phyloP scores from a whole-genome alignment of 1,139 yeast species.

The Taiozyma sp. region DNA sequence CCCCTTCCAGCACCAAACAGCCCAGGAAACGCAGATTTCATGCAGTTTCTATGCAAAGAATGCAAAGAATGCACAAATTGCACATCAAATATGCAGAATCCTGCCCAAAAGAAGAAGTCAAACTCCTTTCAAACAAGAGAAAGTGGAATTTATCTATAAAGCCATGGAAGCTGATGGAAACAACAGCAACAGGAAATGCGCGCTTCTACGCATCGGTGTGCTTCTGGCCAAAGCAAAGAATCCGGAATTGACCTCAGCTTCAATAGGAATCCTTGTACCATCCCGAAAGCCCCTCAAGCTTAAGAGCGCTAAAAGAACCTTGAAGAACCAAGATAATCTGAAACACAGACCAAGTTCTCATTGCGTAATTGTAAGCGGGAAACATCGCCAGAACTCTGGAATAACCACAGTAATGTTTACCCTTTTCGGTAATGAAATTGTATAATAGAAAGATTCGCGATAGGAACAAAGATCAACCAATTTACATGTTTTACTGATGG shows the following conservation, averaged over 20 bases:
- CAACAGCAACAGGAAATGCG: too few relatives aligned
- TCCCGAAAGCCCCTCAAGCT: too few relatives aligned
- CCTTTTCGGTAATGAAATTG: background rate
- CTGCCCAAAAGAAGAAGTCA: background rate
- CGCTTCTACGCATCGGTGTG: too few relatives aligned
- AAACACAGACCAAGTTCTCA: too few relatives aligned
- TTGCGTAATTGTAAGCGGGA: too few relatives aligned
- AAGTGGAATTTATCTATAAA: too few relatives aligned
- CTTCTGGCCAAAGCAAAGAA: too few relatives aligned
- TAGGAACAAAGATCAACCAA: background rate
- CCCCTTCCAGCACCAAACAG: background rate
- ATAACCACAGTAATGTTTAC: background rate
- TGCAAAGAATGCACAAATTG: background rate
- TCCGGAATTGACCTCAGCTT: too few relatives aligned
- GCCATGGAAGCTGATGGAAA: background rate
- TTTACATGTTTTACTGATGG: background rate
- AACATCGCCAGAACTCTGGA: too few relatives aligned
- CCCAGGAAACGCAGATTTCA: constrained; percentile 14
- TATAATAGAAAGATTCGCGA: background rate
- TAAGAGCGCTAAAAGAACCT: too few relatives aligned
- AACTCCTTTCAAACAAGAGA: background rate
- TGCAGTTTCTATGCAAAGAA: background rate
- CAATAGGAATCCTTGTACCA: too few relatives aligned
- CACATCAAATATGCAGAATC: background rate
- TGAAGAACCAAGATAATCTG: too few relatives aligned